Base-by-base conservation (phyloP, 2,329 filamentous ascomycete species). In the Lachnellula subtilissima region DNA sequence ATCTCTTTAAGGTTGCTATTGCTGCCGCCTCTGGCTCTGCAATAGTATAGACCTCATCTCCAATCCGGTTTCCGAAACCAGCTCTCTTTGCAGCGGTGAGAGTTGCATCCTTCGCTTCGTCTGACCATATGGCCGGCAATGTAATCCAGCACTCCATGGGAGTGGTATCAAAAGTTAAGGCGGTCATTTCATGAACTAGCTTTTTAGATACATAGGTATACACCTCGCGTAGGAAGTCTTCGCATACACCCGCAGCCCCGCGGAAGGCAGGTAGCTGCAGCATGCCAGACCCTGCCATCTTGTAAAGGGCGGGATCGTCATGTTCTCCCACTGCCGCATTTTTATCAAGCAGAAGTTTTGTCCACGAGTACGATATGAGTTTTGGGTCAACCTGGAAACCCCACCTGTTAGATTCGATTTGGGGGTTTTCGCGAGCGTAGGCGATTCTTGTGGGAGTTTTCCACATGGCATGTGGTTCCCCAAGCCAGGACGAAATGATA, bases 11-110 rank as follows among this genome's bases (percentile, higher is more conserved):
- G 0, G 65, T 58, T 8, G 59, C 58, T 32, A 65, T 64, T 0
- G 65, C 64, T 23, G 64, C 65, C 1, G 64, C 65, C 50, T 67
- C 64, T 48, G 64, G 65, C 45, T 66, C 65, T n/a, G 63, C 48
- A 48, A 67, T 66, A 2, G 63, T 65, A 23, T 49, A 61, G 28
- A 67, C 45, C 12, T 60, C 43, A 37, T 64, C 65, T 0, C 32
- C 50, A n/a, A 46, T 15, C 8, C 58, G 28, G 11, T 32, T 55
- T 2, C 58, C 61, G 35, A 65, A 64, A 0, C 63, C 63, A n/a
- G 62, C 62, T 23, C 52, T 61, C 35, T 54, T 62, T 5, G 64
- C 64, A 47, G 64, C 64, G 15, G 36, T 43, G 3, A 63, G 17
- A n/a, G 64, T 66, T 5, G 62, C 53, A 53, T 54, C 57, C 52